Conservation (phyloP, 768 basidiomycete genomes). For the Macrolepiota fuliginosa region DNA sequence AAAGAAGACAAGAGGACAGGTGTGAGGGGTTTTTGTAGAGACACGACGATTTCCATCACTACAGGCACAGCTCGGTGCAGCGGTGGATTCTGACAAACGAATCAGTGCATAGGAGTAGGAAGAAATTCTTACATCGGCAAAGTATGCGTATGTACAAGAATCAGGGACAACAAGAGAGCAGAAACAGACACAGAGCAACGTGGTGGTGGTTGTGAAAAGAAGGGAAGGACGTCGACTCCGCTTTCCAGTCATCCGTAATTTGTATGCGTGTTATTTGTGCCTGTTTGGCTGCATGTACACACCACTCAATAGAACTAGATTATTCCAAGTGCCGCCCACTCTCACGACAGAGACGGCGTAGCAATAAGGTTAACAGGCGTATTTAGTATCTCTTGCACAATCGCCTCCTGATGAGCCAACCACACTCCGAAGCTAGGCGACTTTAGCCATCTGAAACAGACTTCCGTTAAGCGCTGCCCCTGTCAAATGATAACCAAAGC, state of each 20-base stretch:
- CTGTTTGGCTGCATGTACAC: conserved; percentile 8
- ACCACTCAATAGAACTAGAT: neutral
- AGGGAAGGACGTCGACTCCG: neutral
- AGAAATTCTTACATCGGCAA: conserved; percentile 6
- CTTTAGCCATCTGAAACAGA: conserved; percentile 55
- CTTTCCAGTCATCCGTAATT: neutral
- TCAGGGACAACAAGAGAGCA: conserved; percentile 4
- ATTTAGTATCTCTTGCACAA: conserved; percentile 57
- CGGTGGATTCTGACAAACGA: neutral
- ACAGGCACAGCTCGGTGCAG: neutral
- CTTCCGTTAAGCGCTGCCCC: neutral
- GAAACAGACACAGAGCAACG: neutral
- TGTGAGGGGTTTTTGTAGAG: neutral
- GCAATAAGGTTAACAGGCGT: conserved; percentile 11
- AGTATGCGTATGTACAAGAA: conserved; percentile 1
- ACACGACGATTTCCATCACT: neutral
- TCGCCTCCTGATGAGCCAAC: conserved; percentile 74
- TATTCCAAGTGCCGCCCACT: neutral
- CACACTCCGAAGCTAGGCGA: conserved; percentile 78
- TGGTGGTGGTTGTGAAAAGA: conserved; percentile 9
- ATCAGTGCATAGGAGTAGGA: conserved; percentile 7
- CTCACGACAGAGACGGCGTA: conserved; percentile 9
- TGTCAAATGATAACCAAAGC: neutral
- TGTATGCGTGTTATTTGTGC: conserved; percentile 12
- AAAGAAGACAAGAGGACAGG: conserved; percentile 1